Base-by-base conservation (phyloP, 345 rosid species). In the Acer campestre region DNA sequence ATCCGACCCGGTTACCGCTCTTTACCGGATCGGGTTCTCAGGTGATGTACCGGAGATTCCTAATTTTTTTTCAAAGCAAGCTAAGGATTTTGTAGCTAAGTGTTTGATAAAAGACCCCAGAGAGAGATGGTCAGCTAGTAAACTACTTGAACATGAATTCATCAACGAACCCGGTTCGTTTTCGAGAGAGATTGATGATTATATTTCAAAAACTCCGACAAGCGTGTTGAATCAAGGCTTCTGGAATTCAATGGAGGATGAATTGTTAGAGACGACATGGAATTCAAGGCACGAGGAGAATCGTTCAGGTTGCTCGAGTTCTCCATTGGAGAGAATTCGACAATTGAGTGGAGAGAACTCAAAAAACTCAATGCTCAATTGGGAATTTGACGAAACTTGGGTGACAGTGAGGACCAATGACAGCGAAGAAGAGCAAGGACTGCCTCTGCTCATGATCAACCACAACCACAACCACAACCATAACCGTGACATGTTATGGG, bases 11-110 rank as follows among this genome's bases (percentile, higher is more conserved):
- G 70, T 87, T 1, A 87, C 90, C 0, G 88, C 85, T 2, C 73
- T 91, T 23, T 84, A 81, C 67, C 76, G 83, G 58, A 85, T 88
- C 7, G 95, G 92, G 46, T 88, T 83, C 68, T 87, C 90, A 0
- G 56, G 61, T 0, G 82, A 84, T 9, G 59, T 71, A 64, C 95
- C 92, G 0, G 86, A 85, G 48, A 71, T 84, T 7, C 93, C 93
- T 22, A 29, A 68, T 40, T 77, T 16, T 48, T 29, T 89, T 76
- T 85, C 92, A 0, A 56, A 78, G 69, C 74, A 86, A 68, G 90
- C 78, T 1, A 72, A 61, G 83, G 91, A 91, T 68, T 90, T 90
- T 61, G 11, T 91, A 77, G 46, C 78, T 56, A 86, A 85, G 83
- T 91, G 93, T 78, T 74, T 91, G 81, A 82, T 22, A 46, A 81